Percentiles rank a stretch among this genome's conserved stretches.
Conservation (phyloP, 176 grass and related monocot genomes). For the Musa troglodytarum region DNA sequence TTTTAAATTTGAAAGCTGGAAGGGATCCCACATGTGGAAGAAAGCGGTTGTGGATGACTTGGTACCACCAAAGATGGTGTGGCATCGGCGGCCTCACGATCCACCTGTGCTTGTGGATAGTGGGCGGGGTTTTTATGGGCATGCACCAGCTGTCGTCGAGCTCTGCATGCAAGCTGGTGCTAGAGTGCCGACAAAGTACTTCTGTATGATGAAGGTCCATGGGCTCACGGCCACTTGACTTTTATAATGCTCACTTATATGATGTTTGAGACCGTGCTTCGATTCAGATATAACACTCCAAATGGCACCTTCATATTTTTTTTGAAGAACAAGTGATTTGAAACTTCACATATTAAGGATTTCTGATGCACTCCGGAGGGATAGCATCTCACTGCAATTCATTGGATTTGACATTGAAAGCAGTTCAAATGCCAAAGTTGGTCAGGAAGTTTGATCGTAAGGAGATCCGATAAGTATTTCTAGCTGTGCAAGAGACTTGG, state of each 20-base stretch:
- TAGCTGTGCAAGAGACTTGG: no score
- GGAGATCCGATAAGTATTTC: no score
- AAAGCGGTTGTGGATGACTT: conserved; percentile 62
- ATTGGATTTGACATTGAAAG: no score
- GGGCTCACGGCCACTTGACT: conserved; percentile 37
- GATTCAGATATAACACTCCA: no score
- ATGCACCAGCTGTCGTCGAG: conserved; percentile 73
- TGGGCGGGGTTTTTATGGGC: conserved; percentile 65
- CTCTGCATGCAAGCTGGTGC: conserved; percentile 70
- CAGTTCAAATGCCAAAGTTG: no score
- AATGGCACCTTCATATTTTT: no score
- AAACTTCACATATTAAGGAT: no score
- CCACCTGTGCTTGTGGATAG: conserved; percentile 47
- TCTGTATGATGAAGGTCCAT: conserved; percentile 71
- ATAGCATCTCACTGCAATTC: no score
- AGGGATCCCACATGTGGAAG: conserved; percentile 73
- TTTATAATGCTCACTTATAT: neutral
- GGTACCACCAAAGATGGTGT: conserved; percentile 64
- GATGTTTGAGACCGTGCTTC: no score
- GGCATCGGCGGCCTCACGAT: conserved; percentile 80
- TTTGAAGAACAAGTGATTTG: no score
- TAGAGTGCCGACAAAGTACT: conserved; percentile 46
- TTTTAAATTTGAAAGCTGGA: conserved; percentile 72
- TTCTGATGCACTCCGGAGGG: no score
- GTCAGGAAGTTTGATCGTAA: no score